A percentile compares a stretch with the other conserved stretches of the same genome.
These are phyloP conservation scores for Ulota crispa DNA, from an alignment of 225 moss, liverwort and hornwort species.

Conservation along the genomic window DNA sequence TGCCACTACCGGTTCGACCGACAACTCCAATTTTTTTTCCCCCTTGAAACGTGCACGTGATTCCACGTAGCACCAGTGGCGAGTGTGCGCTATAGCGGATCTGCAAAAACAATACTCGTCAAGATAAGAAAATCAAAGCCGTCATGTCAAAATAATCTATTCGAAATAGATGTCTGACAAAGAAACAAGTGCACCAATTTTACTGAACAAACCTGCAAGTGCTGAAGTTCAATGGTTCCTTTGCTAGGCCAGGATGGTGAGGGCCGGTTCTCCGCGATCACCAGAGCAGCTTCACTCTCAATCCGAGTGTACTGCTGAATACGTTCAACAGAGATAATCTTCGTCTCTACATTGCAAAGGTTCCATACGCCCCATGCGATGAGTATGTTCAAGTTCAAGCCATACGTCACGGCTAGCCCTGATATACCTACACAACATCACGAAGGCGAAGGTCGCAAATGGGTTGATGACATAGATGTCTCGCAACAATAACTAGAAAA, in stretches of 20 bases:
- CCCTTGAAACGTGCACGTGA: conserved; percentile 72
- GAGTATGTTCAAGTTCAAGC: conserved; percentile 67
- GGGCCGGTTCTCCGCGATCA: conserved; percentile 64
- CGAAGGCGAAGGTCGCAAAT: neutral
- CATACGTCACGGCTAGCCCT: conserved; percentile 87
- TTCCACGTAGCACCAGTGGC: conserved; percentile 70
- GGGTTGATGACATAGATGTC: neutral
- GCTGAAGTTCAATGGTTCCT: conserved; percentile 74
- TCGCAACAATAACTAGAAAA: neutral
- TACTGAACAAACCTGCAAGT: conserved; percentile 52
- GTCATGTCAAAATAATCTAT: neutral
- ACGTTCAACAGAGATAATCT: conserved; percentile 81
- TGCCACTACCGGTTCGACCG: conserved; percentile 80
- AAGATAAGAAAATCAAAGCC: neutral
- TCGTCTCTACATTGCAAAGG: conserved; percentile 78
- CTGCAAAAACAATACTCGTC: conserved; percentile 34
- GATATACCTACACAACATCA: conserved; percentile 61
- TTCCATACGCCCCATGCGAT: conserved; percentile 68
- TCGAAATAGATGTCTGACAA: neutral
- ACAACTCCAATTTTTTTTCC: conserved; percentile 82
- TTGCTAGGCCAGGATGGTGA: conserved; percentile 66
- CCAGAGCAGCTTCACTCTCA: conserved; percentile 67
- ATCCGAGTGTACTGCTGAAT: conserved; percentile 76
- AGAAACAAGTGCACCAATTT: neutral
- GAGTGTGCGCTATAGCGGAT: conserved; percentile 59